Evolutionary conservation across 768 basidiomycete genomes (phyloP), one percentile per base, ranked within the genome.

Genomic region (Sutorius australiensis): DNA sequence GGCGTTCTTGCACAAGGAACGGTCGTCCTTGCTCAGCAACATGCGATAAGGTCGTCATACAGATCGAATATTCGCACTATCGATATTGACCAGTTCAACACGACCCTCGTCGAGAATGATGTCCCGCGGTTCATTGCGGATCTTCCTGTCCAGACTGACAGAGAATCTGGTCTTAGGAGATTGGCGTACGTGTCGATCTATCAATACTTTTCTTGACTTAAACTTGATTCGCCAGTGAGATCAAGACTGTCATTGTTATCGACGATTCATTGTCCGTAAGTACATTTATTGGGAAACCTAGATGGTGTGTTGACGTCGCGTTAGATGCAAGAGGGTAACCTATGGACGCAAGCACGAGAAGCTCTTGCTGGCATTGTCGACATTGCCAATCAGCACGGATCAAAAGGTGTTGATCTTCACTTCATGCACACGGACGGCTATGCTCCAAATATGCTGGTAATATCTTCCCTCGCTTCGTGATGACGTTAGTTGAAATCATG

Each of bases 311-410:
- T 51, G 53, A 59, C 24, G 13, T 11, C 36, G 31, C 13, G 14
- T 33, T 48, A 73, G 73, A 76, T 77, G 75, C 49, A 60, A 14
- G 75, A 72, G 44, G 73, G 71, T 32, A 55, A 49, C 21, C 63
- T 73, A 9, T 77, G 77, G 77, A 38, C 47, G 24, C 72, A 67
- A 50, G 63, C 76, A 1, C 56, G 74, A 24, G 74, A 73, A 33
- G 76, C 77, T 3, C 67, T 78, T n/a, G 74, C 66, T 39, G 75
- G 70, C 39, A 67, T 77, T 21, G 67, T 72, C 8, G 70, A 75
- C 33, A 56, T 72, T 5, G 71, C 73, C 19, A 68, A 66, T 30
- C 55, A 63, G 39, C 70, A 73, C 44, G 75, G 70, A 12, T 65
- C 68, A 14, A 73, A 68, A 32, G 75, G 77, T 13, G 33, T 69